Conservation (phyloP, 805 yeast genomes). For the Metschnikowia continentalis region DNA sequence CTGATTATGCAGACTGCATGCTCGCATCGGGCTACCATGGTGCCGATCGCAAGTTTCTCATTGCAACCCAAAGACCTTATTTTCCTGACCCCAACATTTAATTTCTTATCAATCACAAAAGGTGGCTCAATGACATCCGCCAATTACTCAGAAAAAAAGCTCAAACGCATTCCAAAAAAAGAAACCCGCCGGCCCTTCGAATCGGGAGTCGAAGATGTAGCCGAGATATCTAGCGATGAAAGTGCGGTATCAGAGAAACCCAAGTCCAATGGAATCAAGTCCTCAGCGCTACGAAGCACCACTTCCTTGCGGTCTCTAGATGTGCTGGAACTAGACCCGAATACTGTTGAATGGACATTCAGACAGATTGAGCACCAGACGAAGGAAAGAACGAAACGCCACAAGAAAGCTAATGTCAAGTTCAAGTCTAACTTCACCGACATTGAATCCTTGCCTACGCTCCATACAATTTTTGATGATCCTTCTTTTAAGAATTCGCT, state of each 20-base stretch:
- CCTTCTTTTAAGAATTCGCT: slow-evolving; percentile 40
- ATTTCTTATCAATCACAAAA: neutral
- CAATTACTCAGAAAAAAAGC: slow-evolving; percentile 4
- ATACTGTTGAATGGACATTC: slow-evolving; percentile 10
- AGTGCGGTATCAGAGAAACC: neutral
- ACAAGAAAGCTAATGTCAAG: slow-evolving; percentile 18
- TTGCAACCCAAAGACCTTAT: neutral
- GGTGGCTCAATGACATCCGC: neutral
- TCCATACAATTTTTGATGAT: slow-evolving; percentile 53
- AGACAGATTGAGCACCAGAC: slow-evolving; percentile 8
- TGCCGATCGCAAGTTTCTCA: neutral
- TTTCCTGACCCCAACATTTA: neutral
- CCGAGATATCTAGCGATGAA: neutral
- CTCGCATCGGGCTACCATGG: neutral
- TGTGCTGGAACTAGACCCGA: slow-evolving; percentile 3
- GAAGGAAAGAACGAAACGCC: slow-evolving; percentile 8
- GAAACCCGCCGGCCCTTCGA: slow-evolving; percentile 10
- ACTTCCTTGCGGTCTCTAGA: neutral
- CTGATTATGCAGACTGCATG: neutral
- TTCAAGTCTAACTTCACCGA: slow-evolving; percentile 30
- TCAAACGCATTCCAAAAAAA: slow-evolving; percentile 7
- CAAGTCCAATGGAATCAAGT: neutral
- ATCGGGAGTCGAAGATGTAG: slow-evolving; percentile 2
- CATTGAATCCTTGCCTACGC: slow-evolving; percentile 6
- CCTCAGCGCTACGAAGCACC: neutral